Evolutionary conservation across 768 basidiomycete species (phyloP), one percentile per base, ranked within the genome.

Genomic region (Tulasnella sp.): DNA sequence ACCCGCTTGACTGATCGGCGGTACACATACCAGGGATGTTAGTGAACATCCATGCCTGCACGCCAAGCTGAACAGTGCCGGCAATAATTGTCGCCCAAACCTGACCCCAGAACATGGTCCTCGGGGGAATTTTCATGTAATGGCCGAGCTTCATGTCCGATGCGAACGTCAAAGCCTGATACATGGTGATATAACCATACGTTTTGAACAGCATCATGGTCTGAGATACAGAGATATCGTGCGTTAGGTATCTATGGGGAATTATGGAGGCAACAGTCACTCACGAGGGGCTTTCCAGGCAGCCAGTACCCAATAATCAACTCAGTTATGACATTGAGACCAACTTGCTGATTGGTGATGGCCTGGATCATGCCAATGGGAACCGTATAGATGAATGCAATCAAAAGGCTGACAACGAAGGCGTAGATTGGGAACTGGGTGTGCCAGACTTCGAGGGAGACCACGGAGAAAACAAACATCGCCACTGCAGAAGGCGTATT

Each of bases 331-430:
- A 88, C 85, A 66, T 80, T 77, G 2, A 85, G 73, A 3, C 75
- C 74, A 51, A 89, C 70, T 62, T 79, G 76, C 70, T 93, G 90
- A 69, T 94, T 94, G 62, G 91, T 90, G 68, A 92, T 86, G 30
- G 89, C 88, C 65, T 86, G 83, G 52, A 92, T 78, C 80, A 94
- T 87, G 64, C 86, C 86, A 56, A 85, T 81, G 11, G 90, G 90
- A 49, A 93, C 80, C 60, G 84, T 77, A 65, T 89, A 90, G 65
- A 85, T 67, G 61, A 85, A 66, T n/a, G 78, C 71, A 51, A 84
- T 79, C 53, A 84, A 68, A 56, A 91, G 73, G 2, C 85, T 80
- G 11, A 90, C 76, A 60, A 86, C 78, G 70, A 89, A 86, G 54
- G 73, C 88, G 88, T 90, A 94, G 48, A 87, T 78, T 3, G 87